Evolutionary conservation across 2,329 filamentous ascomycete genomes (phyloP), one percentile per base, ranked within the genome.

Genomic region (Ceratocystis colombiana): DNA sequence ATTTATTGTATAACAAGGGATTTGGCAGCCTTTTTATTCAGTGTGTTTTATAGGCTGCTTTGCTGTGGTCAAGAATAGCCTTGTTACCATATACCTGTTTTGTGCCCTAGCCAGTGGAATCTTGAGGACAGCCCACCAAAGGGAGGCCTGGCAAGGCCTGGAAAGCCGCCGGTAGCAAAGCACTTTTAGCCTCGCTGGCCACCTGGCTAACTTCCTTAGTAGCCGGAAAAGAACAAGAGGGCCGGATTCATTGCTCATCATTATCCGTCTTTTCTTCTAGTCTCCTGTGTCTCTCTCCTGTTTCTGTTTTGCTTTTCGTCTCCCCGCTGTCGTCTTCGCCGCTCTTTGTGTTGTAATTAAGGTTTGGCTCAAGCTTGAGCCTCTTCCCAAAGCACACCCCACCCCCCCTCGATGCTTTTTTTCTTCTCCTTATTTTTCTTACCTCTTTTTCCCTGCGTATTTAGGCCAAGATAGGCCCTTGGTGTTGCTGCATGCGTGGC

Each of bases 351-450:
- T 50, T 33, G 53, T 30, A n/a, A 7, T 30, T 59, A 59, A 59
- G 53, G 53, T 59, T 59, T 59, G 53, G 53, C 53, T 59, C 28
- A 20, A 30, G 53, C 53, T 59, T 59, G 53, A 59, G 53, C 53
- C 53, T 59, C 53, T 17, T 30, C 5, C 17, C 50, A 5, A 59
- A 33, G 28, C 53, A 59, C 53, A 33, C 33, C 17, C 50, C 17
- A 59, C 17, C 15, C 25, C 25, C 25, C 53, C 28, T 10, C 37
- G 8, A 10, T 41, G 25, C 48, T 25, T 5, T 50, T 22, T 48
- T 48, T n/a, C 46, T 50, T 50, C 8, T 5, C 6, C 15, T 25
- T 10, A 8, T 12, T 50, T 25, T 20, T 50, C 20, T 25, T 28
- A 20, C 48, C 48, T 53, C 8, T 53, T 53, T 53, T 53, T 25